Evolutionary conservation across 352 stramenopile genomes (phyloP), one percentile per base, ranked within the genome.

Genomic region (Pelagophyceae sp.): DNA sequence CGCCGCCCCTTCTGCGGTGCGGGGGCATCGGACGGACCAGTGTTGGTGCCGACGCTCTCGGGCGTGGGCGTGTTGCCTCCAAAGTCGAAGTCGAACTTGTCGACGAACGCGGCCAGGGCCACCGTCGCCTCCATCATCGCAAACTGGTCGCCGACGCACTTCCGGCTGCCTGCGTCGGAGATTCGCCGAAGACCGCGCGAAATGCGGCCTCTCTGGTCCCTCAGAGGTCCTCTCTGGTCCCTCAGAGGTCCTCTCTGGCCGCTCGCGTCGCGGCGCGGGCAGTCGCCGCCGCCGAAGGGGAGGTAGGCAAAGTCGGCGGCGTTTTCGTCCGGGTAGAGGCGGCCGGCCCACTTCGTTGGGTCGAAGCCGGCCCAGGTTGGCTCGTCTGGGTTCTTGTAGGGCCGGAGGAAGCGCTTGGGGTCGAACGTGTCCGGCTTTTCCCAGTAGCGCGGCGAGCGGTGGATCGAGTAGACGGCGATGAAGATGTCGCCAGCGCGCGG

Each of bases 121-220:
- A 93, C 87, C 27, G 83, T 89, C 20, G 88, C 86, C 81, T 94
- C 90, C 70, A 93, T 82, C 19, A 88, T 84, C 0, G 90, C 90
- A 80, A 94, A 93, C 77, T 93, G 85, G 78, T 93, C 88, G 20
- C 90, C 90, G 17, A 94, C 83, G 79, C 90, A 94, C 80, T 93
- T 93, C 69, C 90, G 84, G 64, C 84, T 77, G n/a, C n/a, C n/a
- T n/a, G n/a, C n/a, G n/a, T n/a, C n/a, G n/a, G n/a, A n/a, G n/a
- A n/a, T n/a, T n/a, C n/a, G n/a, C n/a, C n/a, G n/a, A n/a, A n/a
- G n/a, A n/a, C n/a, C n/a, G n/a, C n/a, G n/a, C n/a, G n/a, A n/a
- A n/a, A n/a, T n/a, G n/a, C n/a, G n/a, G n/a, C n/a, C n/a, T n/a
- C n/a, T n/a, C n/a, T n/a, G n/a, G n/a, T n/a, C n/a, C n/a, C n/a